Base-by-base conservation (phyloP, 768 basidiomycete genomes). In the Rhodotorula taiwanensis region DNA sequence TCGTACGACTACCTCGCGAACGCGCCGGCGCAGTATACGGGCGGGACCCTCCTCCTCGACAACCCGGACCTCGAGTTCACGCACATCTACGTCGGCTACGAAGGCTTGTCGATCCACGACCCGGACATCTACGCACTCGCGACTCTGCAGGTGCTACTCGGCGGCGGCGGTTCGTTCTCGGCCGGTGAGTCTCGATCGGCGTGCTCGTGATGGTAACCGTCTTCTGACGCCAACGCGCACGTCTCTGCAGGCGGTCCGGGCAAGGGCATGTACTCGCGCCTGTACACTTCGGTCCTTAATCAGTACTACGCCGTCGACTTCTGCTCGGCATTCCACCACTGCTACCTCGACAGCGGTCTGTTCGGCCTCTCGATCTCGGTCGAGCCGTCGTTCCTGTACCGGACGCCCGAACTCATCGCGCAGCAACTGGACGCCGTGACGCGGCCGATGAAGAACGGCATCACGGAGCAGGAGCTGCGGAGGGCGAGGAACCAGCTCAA, bases 261-360 rank as follows among this genome's bases (percentile, higher is more conserved):
- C 21, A 98, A 98, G 79, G 94, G 94, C 71, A 98, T 98, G 94
- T 98, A 95, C 80, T 91, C 92, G 39, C 86, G 94, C 30, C 78
- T 97, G 33, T 97, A 98, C 79, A 94, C 91, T 15, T 85, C 91
- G 74, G 90, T 98, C 72, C 84, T 98, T 61, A 97, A 98, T 75
- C 87, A 89, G 73, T 89, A 91, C 79, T 83, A 90, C 54, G 85
- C 89, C 73, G 83, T 98, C 72, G 94, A 98, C 76, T 89, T 92
- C 76, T 97, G 93, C 75, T 86, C 88, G 14, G 86, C 89, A 25
- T 97, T 95, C 85, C 92, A 98, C 75, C 94, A 98, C 77, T 92
- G 93, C 74, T 98, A 97, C 77, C 84, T 85, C 60, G 93, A 97
- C 75, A 88, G 89, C 0, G 90, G 90, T 7, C 80, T 98, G 9